These are phyloP conservation scores for Vitis rotundifolia DNA, from an alignment of 164 flowering plant genomes.

Conservation along the genomic window DNA sequence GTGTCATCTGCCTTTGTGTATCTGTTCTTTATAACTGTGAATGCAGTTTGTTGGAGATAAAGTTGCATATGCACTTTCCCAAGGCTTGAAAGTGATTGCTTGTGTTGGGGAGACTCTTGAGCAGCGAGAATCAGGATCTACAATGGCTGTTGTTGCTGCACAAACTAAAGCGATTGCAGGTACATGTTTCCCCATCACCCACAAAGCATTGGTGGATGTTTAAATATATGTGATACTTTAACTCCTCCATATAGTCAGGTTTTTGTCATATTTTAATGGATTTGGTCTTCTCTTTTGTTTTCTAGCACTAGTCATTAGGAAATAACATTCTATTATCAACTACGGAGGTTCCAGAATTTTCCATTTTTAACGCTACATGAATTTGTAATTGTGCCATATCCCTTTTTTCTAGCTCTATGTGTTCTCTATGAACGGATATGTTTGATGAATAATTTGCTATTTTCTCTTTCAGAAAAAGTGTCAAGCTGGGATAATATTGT, in stretches of 20 bases:
- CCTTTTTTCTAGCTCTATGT: conserved; percentile 2
- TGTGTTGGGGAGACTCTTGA: conserved; percentile 89
- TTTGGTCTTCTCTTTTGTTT: no score
- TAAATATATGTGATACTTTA: background rate
- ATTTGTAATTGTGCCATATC: background rate
- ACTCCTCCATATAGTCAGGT: background rate
- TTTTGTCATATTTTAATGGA: background rate
- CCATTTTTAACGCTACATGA: no score
- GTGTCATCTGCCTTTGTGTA: background rate
- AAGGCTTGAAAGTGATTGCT: conserved; percentile 81
- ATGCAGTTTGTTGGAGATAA: conserved; percentile 84
- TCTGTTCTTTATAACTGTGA: no score
- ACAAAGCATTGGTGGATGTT: background rate
- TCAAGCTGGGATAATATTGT: conserved; percentile 67
- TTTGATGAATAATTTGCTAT: background rate
- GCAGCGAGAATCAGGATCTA: conserved; percentile 80
- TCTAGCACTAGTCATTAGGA: no score
- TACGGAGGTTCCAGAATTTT: no score
- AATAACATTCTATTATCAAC: no score
- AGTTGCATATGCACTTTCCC: conserved; percentile 79
- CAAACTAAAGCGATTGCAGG: conserved; percentile 90
- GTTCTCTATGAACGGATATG: background rate
- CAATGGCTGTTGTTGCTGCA: conserved; percentile 72
- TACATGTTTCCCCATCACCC: conserved; percentile 10
- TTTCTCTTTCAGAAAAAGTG: conserved; percentile 43